A percentile compares a stretch with the other conserved stretches of the same genome.
These are phyloP conservation scores for Colletotrichum trifolii DNA, from an alignment of 2,329 filamentous ascomycete species.

Conservation along the genomic window DNA sequence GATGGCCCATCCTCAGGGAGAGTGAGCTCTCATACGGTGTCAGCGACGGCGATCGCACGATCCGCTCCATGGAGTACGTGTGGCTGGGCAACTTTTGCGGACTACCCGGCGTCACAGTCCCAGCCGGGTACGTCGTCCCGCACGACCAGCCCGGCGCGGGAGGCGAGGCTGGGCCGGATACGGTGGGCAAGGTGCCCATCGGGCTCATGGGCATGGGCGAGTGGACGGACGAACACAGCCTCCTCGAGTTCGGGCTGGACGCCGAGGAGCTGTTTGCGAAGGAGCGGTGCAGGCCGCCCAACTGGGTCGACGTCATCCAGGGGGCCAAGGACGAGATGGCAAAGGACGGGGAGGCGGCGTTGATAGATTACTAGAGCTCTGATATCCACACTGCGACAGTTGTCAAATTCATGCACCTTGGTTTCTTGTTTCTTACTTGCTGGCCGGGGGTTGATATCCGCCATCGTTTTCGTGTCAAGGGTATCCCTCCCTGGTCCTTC, in stretches of 20 bases:
- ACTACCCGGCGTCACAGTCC: slow-evolving; percentile 56
- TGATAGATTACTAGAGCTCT: slow-evolving; percentile 34
- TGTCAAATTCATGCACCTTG: not conserved
- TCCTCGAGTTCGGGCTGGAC: slow-evolving; percentile 61
- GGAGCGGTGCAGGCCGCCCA: slow-evolving; percentile 47
- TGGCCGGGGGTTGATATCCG: too few relatives aligned
- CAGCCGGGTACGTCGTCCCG: slow-evolving; percentile 57
- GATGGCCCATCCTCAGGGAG: slow-evolving; percentile 53
- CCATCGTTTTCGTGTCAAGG: not conserved
- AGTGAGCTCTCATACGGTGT: slow-evolving; percentile 54
- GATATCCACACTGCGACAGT: slow-evolving; percentile 1
- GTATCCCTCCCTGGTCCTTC: too few relatives aligned
- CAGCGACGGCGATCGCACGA: slow-evolving; percentile 58
- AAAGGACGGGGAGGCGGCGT: slow-evolving; percentile 27
- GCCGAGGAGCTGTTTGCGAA: slow-evolving; percentile 54
- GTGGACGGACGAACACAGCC: slow-evolving; percentile 62
- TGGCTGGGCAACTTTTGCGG: slow-evolving; percentile 65
- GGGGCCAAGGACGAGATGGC: slow-evolving; percentile 43
- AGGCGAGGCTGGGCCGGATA: slow-evolving; percentile 45
- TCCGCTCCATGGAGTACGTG: slow-evolving; percentile 60
- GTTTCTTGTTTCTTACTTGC: too few relatives aligned
- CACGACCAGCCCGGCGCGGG: slow-evolving; percentile 46
- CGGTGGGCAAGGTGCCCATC: slow-evolving; percentile 57
- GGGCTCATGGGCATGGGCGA: slow-evolving; percentile 67
- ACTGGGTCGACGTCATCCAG: slow-evolving; percentile 59